A percentile compares a stretch with the other conserved stretches of the same genome.
These are phyloP conservation scores for Leishmania mexicana DNA, from an alignment of 208 protist species.

Conservation along the genomic window DNA sequence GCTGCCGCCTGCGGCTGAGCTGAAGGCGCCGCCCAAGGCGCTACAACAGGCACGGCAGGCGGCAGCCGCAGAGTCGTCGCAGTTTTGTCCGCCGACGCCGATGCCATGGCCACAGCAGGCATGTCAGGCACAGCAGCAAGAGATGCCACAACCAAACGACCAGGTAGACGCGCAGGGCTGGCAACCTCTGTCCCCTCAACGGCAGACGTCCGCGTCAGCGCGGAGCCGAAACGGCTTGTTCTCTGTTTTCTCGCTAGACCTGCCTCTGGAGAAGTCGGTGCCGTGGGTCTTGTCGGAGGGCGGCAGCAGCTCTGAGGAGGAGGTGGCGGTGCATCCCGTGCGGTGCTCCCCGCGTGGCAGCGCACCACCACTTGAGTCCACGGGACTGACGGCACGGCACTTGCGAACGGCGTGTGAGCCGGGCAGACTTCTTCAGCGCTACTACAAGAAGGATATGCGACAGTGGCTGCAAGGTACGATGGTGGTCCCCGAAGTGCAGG, in stretches of 20 bases:
- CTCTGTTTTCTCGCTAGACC: background rate
- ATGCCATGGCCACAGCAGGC: background rate
- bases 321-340: background rate
- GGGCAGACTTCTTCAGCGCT: too few species aligned
- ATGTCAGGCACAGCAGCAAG: background rate
- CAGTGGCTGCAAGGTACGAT: background rate
- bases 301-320: background rate
- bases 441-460: background rate
- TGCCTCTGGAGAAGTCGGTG: background rate
- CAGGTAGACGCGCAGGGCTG: too few species aligned
- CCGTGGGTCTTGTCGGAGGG: background rate
- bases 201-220: background rate
- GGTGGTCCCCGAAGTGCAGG: background rate
- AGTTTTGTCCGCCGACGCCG: background rate
- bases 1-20: background rate
- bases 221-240: background rate
- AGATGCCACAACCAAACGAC: background rate
- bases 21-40: background rate
- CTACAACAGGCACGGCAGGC: background rate
- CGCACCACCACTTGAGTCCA: background rate
- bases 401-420: background rate
- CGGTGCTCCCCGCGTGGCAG: background rate
- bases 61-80: background rate
- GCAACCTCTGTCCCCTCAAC: background rate
- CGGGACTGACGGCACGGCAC: background rate